These are phyloP conservation scores for Sarocladium kiliense DNA, from an alignment of 2,329 filamentous ascomycete genomes.

Conservation along the genomic window DNA sequence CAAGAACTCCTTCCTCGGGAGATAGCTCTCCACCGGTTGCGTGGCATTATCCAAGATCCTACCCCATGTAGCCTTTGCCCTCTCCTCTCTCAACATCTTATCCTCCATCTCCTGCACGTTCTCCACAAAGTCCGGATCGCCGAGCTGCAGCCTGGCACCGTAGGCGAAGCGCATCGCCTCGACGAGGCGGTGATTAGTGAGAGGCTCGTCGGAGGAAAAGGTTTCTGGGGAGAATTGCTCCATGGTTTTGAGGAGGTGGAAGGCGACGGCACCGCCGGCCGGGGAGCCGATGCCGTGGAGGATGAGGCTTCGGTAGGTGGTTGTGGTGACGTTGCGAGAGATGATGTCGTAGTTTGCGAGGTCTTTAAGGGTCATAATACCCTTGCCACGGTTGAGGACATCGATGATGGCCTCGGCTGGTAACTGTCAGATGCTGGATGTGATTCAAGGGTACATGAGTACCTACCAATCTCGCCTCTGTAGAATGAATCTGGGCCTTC, in stretches of 20 bases:
- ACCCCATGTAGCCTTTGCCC: slow-evolving; percentile 52
- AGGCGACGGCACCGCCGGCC: slow-evolving; percentile 69
- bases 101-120: slow-evolving; percentile 60
- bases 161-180: slow-evolving; percentile 92
- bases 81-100: slow-evolving; percentile 58
- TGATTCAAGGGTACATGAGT: too few relatives aligned
- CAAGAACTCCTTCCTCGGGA: slow-evolving; percentile 61
- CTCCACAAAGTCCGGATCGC: slow-evolving; percentile 72
- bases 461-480: slow-evolving; percentile 54
- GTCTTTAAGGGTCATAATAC: slow-evolving; percentile 82
- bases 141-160: slow-evolving; percentile 69
- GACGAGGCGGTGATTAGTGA: slow-evolving; percentile 76
- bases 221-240: slow-evolving; percentile 65
- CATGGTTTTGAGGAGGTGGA: slow-evolving; percentile 76
- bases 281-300: slow-evolving; percentile 69
- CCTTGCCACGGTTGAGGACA: slow-evolving; percentile 62
- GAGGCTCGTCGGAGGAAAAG: slow-evolving; percentile 42
- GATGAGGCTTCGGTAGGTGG: slow-evolving; percentile 64
- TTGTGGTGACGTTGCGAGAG: slow-evolving; percentile 57
- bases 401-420: slow-evolving; percentile 67
- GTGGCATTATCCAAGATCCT: slow-evolving; percentile 71
- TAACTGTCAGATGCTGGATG: not conserved
- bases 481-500: slow-evolving; percentile 73
- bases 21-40: slow-evolving; percentile 67
- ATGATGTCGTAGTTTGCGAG: slow-evolving; percentile 66